Percentiles rank a stretch among this genome's conserved stretches.
These are phyloP conservation scores for Suillus bovinus DNA, from an alignment of 768 basidiomycete genomes.

Conservation along the genomic window DNA sequence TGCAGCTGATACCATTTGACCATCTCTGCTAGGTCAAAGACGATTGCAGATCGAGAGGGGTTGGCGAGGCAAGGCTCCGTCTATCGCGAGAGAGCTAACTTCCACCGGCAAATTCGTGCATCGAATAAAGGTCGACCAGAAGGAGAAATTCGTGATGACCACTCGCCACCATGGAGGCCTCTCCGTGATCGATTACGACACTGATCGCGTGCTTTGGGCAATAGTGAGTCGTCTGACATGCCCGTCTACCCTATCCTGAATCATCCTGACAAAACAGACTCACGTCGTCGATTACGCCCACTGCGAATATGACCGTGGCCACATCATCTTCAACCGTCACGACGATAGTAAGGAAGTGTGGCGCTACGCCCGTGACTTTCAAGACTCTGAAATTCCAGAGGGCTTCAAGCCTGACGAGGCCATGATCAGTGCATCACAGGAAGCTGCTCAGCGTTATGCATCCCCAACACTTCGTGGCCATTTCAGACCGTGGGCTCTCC, in stretches of 20 bases:
- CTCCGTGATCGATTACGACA: conserved; percentile 53
- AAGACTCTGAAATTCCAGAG: conserved; percentile 20
- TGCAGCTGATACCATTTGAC: conserved; percentile 15
- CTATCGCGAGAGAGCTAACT: conserved; percentile 36
- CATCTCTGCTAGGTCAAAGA: conserved; percentile 41
- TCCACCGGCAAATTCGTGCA: conserved; percentile 48
- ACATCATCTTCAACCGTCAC: conserved; percentile 65
- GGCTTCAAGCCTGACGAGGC: conserved; percentile 36
- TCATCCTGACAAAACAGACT: conserved; percentile 8
- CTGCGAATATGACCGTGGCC: conserved; percentile 73
- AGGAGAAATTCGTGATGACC: conserved; percentile 56
- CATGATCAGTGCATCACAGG: conserved; percentile 22
- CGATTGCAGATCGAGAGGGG: conserved; percentile 45
- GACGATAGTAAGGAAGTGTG: conserved; percentile 69
- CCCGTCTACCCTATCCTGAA: conserved; percentile 3
- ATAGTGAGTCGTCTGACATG: conserved; percentile 10
- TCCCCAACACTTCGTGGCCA: conserved; percentile 38
- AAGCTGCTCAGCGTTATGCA: conserved; percentile 20
- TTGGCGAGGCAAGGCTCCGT: conserved; percentile 57
- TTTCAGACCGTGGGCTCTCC: conserved; percentile 63
- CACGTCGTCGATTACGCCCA: conserved; percentile 48
- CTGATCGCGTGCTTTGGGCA: conserved; percentile 57
- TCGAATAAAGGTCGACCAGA: conserved; percentile 76
- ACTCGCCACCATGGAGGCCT: conserved; percentile 59
- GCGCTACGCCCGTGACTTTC: conserved; percentile 45